phyloP scores from a whole-genome alignment of 2,329 filamentous ascomycete genomes.

The Canariomyces notabilis region DNA sequence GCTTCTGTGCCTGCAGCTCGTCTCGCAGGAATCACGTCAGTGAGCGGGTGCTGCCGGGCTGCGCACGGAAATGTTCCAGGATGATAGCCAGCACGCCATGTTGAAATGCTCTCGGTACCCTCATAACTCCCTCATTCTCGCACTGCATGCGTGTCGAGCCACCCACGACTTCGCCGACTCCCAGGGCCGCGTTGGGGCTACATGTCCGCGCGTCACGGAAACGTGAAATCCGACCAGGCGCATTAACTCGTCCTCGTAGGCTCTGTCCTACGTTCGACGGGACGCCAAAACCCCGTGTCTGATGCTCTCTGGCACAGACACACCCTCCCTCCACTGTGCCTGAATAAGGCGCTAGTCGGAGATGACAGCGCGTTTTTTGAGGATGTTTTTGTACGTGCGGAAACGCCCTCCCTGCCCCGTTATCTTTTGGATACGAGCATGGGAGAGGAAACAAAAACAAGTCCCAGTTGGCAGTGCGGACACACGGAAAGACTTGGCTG shows the following conservation, averaged over 20 bases:
- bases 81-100: conserved; percentile 32
- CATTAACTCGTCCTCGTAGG: conserved; percentile 49
- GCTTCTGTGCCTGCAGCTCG: conserved; percentile 24
- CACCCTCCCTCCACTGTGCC: conserved; percentile 42
- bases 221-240: conserved; percentile 50
- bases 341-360: conserved; percentile 39
- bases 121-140: conserved; percentile 21
- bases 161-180: conserved; percentile 29
- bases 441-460: conserved; percentile 90
- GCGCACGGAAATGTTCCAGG: conserved; percentile 43
- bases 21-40: conserved; percentile 43
- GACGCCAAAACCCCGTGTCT: conserved; percentile 44
- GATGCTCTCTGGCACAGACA: conserved; percentile 26
- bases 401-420: conserved; percentile 55
- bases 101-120: conserved; percentile 43
- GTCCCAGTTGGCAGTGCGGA: conserved; percentile 80
- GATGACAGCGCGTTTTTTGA: conserved; percentile 74
- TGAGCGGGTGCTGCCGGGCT: conserved; percentile 38
- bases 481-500: conserved; percentile 64
- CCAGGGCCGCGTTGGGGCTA: conserved; percentile 37
- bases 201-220: conserved; percentile 42
- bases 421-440: conserved; percentile 24
- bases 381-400: conserved; percentile 90
- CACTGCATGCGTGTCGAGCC: conserved; percentile 22
- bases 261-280: conserved; percentile 36